Percentiles rank a stretch among this genome's conserved stretches.
These are phyloP conservation scores for Pulveroboletus frians DNA, from an alignment of 768 basidiomycete genomes.

Conservation along the genomic window DNA sequence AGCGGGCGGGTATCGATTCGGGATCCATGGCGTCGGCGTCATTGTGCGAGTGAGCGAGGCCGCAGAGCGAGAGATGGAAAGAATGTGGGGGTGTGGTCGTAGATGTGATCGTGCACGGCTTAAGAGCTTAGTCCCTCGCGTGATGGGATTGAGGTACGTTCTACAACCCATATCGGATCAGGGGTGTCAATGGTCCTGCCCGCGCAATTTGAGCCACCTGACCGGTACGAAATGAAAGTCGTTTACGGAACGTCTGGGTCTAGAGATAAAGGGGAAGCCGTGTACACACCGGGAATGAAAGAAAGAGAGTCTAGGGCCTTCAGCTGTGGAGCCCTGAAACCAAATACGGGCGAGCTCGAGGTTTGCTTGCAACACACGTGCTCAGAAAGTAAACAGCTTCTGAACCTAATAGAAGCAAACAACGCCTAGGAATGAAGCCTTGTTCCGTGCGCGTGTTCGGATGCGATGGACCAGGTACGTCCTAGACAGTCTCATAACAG, in stretches of 20 bases:
- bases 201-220: slow-evolving; percentile 12
- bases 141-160: slow-evolving; percentile 17
- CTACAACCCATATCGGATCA: slow-evolving; percentile 25
- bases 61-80: not conserved
- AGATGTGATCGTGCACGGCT: slow-evolving; percentile 11
- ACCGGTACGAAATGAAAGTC: slow-evolving; percentile 2
- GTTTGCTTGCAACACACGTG: not conserved
- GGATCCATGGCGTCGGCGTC: slow-evolving; percentile 45
- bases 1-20: slow-evolving; percentile 57
- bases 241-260: slow-evolving; percentile 1
- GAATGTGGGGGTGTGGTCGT: slow-evolving; percentile 2
- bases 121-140: slow-evolving; percentile 20
- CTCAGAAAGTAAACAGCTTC: slow-evolving; percentile 16
- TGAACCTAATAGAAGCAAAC: slow-evolving; percentile 27
- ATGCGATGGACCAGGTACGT: slow-evolving; percentile 28
- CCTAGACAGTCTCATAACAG: not conserved
- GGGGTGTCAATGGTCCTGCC: slow-evolving; percentile 30
- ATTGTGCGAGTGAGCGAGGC: slow-evolving; percentile 23
- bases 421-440: slow-evolving; percentile 12
- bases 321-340: not conserved
- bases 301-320: not conserved
- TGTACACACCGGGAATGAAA: not conserved
- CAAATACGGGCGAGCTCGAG: not conserved
- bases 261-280: not conserved
- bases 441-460: not conserved